A percentile compares a stretch with the other conserved stretches of the same genome.
These are phyloP conservation scores for Termitomyces sp. DNA, from an alignment of 768 basidiomycete species.

Conservation along the genomic window DNA sequence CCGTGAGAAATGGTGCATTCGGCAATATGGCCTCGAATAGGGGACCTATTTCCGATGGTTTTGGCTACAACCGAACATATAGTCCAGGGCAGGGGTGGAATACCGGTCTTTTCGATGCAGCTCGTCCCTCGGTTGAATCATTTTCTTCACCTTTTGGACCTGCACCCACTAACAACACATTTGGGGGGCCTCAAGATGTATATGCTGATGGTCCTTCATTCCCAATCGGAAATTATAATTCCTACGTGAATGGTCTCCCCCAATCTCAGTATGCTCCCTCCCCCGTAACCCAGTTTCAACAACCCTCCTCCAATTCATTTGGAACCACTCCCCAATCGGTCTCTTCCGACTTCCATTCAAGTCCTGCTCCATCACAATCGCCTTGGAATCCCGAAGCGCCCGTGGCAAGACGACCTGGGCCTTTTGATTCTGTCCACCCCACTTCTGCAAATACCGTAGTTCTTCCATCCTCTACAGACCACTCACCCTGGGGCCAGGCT, in stretches of 20 bases:
- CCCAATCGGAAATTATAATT: slow-evolving; percentile 8
- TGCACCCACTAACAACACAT: slow-evolving; percentile 8
- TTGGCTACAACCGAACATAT: slow-evolving; percentile 32
- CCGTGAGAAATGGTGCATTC: slow-evolving; percentile 25
- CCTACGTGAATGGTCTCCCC: slow-evolving; percentile 6
- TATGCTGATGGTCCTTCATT: slow-evolving; percentile 6
- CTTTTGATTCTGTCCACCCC: slow-evolving; percentile 42
- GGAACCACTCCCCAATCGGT: slow-evolving; percentile 13
- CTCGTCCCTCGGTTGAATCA: slow-evolving; percentile 10
- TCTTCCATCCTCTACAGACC: slow-evolving; percentile 21
- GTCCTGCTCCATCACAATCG: slow-evolving; percentile 23
- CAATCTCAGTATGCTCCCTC: slow-evolving; percentile 15
- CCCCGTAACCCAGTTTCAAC: slow-evolving; percentile 9
- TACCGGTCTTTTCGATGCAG: slow-evolving; percentile 12
- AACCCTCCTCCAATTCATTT: slow-evolving; percentile 9
- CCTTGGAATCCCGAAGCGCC: slow-evolving; percentile 33
- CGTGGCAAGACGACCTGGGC: slow-evolving; percentile 29
- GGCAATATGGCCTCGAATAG: slow-evolving; percentile 27
- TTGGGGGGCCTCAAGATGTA: slow-evolving; percentile 9
- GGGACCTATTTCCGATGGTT: slow-evolving; percentile 33
- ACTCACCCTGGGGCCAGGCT: slow-evolving; percentile 35
- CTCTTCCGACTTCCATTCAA: slow-evolving; percentile 13
- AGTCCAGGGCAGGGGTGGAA: slow-evolving; percentile 24
- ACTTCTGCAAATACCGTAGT: slow-evolving; percentile 32
- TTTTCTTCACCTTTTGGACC: slow-evolving; percentile 15